Evolutionary conservation across 257 asterid species (phyloP).

Genomic region (Ajuga chamaepitys): DNA sequence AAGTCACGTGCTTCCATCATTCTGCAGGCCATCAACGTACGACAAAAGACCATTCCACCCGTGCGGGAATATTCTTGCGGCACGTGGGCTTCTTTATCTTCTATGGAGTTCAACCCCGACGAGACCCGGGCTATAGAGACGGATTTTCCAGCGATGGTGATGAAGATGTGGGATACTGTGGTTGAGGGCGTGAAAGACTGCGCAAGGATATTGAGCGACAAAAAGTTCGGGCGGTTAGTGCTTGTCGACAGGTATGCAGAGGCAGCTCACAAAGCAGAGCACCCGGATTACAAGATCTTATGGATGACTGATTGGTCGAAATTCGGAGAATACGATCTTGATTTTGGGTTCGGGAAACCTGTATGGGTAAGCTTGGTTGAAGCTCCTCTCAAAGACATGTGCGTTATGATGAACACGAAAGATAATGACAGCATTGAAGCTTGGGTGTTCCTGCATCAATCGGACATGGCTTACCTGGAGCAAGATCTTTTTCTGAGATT

Average conservation of each 20-base stretch:
- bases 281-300: too few relatives aligned
- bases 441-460: too few relatives aligned
- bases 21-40: slow-evolving; percentile 18
- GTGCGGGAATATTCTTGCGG: background rate
- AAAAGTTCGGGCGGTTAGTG: slow-evolving; percentile 3
- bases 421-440: too few relatives aligned
- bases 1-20: slow-evolving; percentile 3
- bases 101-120: too few relatives aligned
- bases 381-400: too few relatives aligned
- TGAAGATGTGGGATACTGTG: background rate
- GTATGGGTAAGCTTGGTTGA: too few relatives aligned
- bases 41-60: slow-evolving; percentile 20
- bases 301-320: slow-evolving; percentile 30
- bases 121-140: too few relatives aligned
- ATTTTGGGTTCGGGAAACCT: too few relatives aligned
- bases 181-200: slow-evolving; percentile 2
- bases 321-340: slow-evolving; percentile 27
- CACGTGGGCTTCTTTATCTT: too few relatives aligned
- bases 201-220: slow-evolving; percentile 7
- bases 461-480: slow-evolving; percentile 28
- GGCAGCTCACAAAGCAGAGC: background rate
- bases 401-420: too few relatives aligned
- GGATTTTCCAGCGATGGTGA: background rate
- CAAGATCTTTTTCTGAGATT: too few relatives aligned
- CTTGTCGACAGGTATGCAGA: background rate